A percentile compares a stretch with the other conserved stretches of the same genome.
phyloP scores from a whole-genome alignment of 2,329 filamentous ascomycete species.

The Aspergillus fumigatiaffinis region DNA sequence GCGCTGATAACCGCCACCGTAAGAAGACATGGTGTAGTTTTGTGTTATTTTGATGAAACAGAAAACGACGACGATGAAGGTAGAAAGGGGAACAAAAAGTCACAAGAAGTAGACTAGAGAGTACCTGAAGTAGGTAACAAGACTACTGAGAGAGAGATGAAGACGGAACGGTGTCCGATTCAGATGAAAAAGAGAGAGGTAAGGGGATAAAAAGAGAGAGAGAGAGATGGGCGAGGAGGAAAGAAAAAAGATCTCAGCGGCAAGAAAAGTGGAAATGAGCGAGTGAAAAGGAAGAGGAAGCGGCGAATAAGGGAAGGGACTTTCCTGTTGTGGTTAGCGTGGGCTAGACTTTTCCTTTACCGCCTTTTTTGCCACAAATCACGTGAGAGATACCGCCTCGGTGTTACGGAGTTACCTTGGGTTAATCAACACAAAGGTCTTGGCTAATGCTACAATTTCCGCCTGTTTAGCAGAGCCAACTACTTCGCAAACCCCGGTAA shows the following conservation, averaged over 20 bases:
- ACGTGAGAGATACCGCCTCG: background rate
- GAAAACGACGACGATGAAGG: background rate
- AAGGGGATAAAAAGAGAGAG: slow-evolving; percentile 17
- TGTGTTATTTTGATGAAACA: slow-evolving; percentile 12
- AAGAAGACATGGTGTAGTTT: slow-evolving; percentile 65
- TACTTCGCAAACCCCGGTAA: background rate
- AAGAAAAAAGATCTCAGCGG: slow-evolving; percentile 14
- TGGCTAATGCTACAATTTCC: no score
- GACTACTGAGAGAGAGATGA: background rate
- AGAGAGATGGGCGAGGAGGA: slow-evolving; percentile 19
- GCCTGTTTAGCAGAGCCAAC: no score
- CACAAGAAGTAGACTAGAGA: background rate
- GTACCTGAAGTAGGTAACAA: background rate
- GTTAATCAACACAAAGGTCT: no score
- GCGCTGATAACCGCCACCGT: slow-evolving; percentile 54
- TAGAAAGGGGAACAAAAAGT: background rate
- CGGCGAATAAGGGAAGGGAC: slow-evolving; percentile 9
- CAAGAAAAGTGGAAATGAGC: slow-evolving; percentile 20
- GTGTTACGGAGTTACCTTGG: no score
- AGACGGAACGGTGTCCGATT: background rate
- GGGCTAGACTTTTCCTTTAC: background rate
- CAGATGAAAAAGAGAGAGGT: slow-evolving; percentile 1
- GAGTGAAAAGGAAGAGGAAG: slow-evolving; percentile 19
- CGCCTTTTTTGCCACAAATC: slow-evolving; percentile 3
- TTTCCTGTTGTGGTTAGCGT: background rate